phyloP scores from a whole-genome alignment of 345 rosid genomes.

The Turnera subulata region DNA sequence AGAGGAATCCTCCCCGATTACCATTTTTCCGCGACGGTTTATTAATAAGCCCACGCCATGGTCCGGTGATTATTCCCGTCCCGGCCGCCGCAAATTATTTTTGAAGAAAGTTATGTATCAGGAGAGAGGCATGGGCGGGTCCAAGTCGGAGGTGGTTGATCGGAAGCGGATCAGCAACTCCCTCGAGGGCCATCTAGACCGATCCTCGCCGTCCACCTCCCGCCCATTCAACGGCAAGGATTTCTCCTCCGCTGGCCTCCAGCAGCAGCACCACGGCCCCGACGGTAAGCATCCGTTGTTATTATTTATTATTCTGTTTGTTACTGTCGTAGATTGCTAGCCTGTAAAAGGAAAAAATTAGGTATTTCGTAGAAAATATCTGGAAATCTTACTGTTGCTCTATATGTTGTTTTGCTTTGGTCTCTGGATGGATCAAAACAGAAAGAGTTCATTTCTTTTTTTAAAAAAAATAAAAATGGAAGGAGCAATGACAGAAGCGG shows the following conservation, averaged over 20 bases:
- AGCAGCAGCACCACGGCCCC: too few species aligned
- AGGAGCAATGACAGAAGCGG: constrained; percentile 25
- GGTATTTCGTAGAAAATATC: too few species aligned
- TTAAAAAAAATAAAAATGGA: not conserved
- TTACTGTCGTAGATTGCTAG: not conserved
- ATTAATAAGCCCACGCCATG: too few species aligned
- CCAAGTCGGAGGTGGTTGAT: constrained; percentile 72
- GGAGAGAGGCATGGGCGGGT: constrained; percentile 50
- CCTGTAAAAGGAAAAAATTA: too few species aligned
- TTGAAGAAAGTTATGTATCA: constrained; percentile 26
- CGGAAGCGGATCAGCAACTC: constrained; percentile 79
- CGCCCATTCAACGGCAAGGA: constrained; percentile 58
- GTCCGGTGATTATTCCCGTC: too few species aligned
- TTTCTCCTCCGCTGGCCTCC: constrained; percentile 49
- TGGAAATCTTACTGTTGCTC: not conserved
- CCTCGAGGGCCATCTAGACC: constrained; percentile 65
- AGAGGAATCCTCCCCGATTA: too few species aligned
- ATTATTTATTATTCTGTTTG: not conserved
- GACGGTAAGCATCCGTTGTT: too few species aligned
- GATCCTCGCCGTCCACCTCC: constrained; percentile 79
- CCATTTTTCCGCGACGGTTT: too few species aligned
- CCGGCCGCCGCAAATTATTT: too few species aligned
- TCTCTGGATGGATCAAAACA: not conserved
- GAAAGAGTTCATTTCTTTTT: too few species aligned
- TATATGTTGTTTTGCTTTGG: not conserved